These are phyloP conservation scores for Penicillium crystallinum DNA, from an alignment of 495 filamentous ascomycete species.

Conservation along the genomic window DNA sequence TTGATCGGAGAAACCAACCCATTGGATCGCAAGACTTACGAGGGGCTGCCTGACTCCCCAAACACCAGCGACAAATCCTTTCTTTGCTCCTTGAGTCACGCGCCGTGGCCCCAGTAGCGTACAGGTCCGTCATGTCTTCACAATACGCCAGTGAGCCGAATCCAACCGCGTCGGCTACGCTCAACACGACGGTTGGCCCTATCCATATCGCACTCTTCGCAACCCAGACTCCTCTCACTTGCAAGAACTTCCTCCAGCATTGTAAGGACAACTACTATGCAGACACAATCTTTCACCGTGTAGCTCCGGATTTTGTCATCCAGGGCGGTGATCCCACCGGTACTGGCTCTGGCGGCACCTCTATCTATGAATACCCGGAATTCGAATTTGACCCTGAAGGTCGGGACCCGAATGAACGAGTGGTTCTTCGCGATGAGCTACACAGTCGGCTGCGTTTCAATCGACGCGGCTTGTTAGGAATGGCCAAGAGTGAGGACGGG, in stretches of 20 bases:
- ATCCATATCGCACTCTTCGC: conserved; percentile 89
- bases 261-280: conserved; percentile 93
- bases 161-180: conserved; percentile 80
- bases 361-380: conserved; percentile 80
- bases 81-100: neutral
- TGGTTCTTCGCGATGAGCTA: conserved; percentile 81
- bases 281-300: conserved; percentile 85
- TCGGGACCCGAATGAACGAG: conserved; percentile 50
- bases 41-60: neutral
- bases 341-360: conserved; percentile 85
- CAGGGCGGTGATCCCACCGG: conserved; percentile 94
- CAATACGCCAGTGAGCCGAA: conserved; percentile 93
- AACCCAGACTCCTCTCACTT: conserved; percentile 84
- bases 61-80: neutral
- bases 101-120: neutral
- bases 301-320: conserved; percentile 85
- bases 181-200: conserved; percentile 85
- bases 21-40: conserved; percentile 1
- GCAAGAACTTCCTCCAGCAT: conserved; percentile 93
- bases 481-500: conserved; percentile 72
- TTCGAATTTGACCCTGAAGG: conserved; percentile 66
- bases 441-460: conserved; percentile 92
- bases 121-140: conserved; percentile 60
- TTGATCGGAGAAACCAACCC: neutral
- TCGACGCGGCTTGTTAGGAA: conserved; percentile 77